These are phyloP conservation scores for Toxicodendron radicans DNA, from an alignment of 345 rosid species.

Conservation along the genomic window DNA sequence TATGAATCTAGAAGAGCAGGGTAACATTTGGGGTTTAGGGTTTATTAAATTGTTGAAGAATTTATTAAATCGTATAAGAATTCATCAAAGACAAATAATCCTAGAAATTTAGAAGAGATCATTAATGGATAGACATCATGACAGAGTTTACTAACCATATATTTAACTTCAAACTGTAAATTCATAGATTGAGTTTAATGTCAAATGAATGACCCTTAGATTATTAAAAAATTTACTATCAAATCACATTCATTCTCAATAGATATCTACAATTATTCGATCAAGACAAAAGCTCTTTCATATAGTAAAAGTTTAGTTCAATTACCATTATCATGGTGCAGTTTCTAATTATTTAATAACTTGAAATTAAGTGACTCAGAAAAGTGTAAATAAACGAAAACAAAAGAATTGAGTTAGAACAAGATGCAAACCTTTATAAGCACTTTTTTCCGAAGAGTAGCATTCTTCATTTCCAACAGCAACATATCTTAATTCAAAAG, in stretches of 20 bases:
- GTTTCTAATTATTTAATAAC: too few species aligned
- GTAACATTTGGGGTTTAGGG: too few species aligned
- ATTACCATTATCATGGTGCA: too few species aligned
- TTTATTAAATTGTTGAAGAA: too few species aligned
- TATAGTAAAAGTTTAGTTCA: too few species aligned
- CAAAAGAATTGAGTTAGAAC: constrained; percentile 6
- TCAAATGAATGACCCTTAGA: background rate
- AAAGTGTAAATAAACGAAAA: background rate
- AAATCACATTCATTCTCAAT: background rate
- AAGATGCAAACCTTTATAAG: constrained; percentile 65
- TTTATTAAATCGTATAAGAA: background rate
- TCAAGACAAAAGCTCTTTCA: background rate
- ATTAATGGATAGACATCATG: background rate
- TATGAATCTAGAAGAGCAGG: too few species aligned
- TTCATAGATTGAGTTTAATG: too few species aligned
- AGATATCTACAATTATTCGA: background rate
- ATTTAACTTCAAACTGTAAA: too few species aligned
- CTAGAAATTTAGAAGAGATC: background rate
- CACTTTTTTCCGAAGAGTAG: constrained; percentile 46
- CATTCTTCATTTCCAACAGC: constrained; percentile 97
- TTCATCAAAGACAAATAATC: background rate
- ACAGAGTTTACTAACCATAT: background rate
- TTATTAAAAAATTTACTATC: background rate
- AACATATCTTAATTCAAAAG: constrained; percentile 88
- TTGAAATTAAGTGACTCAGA: too few species aligned